Evolutionary conservation across 306 rosid genomes (phyloP).

Genomic region (Lathyrus sativus): DNA sequence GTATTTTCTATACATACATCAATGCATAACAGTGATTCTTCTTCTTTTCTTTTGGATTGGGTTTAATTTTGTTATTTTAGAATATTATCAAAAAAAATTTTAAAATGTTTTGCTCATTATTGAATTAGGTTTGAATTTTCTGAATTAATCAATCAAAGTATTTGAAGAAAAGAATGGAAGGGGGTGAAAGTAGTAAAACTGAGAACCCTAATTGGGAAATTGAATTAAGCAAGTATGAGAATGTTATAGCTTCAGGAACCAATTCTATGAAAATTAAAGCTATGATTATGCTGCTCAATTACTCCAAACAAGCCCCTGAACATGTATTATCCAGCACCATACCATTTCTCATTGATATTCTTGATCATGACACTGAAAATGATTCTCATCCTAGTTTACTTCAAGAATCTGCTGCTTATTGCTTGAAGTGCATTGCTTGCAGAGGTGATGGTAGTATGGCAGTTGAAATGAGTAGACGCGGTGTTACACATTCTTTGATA

Average conservation of each 20-base stretch:
- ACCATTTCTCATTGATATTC: conserved; percentile 46
- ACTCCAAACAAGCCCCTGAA: conserved; percentile 46
- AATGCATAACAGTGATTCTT: no score
- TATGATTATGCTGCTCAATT: conserved; percentile 36
- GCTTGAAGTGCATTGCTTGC: conserved; percentile 53
- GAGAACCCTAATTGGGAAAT: conserved; percentile 46
- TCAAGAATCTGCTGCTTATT: conserved; percentile 50
- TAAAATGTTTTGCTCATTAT: not conserved
- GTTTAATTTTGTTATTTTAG: no score
- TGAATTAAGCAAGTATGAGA: conserved; percentile 35
- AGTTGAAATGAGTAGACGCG: conserved; percentile 37
- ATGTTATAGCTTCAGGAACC: conserved; percentile 42
- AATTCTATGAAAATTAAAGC: conserved; percentile 42
- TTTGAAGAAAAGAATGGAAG: not conserved
- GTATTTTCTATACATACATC: no score
- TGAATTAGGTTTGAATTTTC: conserved; percentile 33
- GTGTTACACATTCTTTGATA: conserved; percentile 34
- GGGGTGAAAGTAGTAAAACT: conserved; percentile 18
- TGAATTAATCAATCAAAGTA: conserved; percentile 3
- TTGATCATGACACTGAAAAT: conserved; percentile 31
- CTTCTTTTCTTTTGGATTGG: no score
- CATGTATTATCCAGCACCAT: conserved; percentile 37
- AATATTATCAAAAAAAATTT: no score
- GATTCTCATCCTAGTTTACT: conserved; percentile 31
- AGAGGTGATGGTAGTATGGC: conserved; percentile 47